These are phyloP conservation scores for Phycomyces nitens DNA, from an alignment of 192 early-diverging fungal species.

Conservation along the genomic window DNA sequence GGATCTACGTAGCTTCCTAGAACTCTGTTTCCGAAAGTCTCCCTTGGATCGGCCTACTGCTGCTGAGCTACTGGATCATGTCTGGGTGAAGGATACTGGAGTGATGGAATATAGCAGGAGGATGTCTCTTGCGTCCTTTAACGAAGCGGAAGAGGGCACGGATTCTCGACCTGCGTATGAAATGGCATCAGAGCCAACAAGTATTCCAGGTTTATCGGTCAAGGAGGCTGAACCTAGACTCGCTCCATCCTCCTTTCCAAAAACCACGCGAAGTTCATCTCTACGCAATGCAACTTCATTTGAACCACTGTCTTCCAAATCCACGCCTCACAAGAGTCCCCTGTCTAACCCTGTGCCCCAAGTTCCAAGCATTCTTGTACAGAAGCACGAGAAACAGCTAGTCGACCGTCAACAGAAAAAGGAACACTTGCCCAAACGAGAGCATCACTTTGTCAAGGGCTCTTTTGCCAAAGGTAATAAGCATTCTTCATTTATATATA, in stretches of 20 bases:
- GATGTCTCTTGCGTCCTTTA: conserved; percentile 20
- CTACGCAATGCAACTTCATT: neutral
- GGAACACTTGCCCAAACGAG: neutral
- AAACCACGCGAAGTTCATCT: neutral
- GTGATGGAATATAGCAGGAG: conserved; percentile 7
- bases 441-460: conserved; percentile 51
- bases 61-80: conserved; percentile 65
- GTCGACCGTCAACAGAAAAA: neutral
- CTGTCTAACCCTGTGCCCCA: neutral
- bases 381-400: conserved; percentile 5
- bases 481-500: neutral
- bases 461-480: conserved; percentile 53
- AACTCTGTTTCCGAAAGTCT: conserved; percentile 81
- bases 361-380: neutral
- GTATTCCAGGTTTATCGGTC: too few species aligned
- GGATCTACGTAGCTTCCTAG: conserved; percentile 77
- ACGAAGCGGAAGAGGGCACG: neutral
- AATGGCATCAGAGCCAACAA: neutral
- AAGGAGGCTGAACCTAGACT: neutral
- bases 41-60: conserved; percentile 70
- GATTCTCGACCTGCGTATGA: neutral
- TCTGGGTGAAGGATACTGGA: conserved; percentile 58
- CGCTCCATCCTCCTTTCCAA: neutral
- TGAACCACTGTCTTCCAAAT: neutral
- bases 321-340: neutral